These are phyloP conservation scores for Bruguiera sexangula DNA, from an alignment of 345 rosid genomes.

Conservation along the genomic window DNA sequence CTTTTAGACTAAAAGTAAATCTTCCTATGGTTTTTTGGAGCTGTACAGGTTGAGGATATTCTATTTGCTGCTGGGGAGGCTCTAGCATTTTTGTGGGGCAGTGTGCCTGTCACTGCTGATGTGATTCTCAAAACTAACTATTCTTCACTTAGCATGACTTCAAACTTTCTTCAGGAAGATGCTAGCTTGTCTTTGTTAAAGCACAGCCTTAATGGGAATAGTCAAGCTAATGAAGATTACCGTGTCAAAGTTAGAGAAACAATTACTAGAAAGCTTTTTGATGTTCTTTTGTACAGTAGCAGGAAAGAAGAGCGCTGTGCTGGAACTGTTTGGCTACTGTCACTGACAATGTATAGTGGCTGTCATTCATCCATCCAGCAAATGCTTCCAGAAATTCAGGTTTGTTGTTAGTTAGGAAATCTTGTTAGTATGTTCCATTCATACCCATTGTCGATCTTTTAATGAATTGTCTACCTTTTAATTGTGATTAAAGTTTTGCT, in stretches of 20 bases:
- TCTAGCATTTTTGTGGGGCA: conserved; percentile 88
- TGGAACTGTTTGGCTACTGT: conserved; percentile 91
- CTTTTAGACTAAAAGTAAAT: not conserved
- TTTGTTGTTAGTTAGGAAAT: conserved; percentile 25
- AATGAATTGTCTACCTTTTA: not conserved
- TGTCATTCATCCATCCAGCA: conserved; percentile 74
- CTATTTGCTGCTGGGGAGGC: conserved; percentile 98
- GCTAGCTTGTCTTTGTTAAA: conserved; percentile 48
- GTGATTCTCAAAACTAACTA: conserved; percentile 82
- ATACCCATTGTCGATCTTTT: not conserved
- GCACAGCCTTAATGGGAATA: conserved; percentile 34
- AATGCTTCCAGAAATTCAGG: conserved; percentile 97
- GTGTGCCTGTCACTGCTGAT: conserved; percentile 85
- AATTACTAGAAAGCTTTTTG: conserved; percentile 71
- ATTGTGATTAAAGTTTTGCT: too few species aligned
- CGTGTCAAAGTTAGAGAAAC: conserved; percentile 54
- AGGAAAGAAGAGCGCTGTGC: conserved; percentile 98
- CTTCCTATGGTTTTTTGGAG: conserved; percentile 9
- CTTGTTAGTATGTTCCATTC: not conserved
- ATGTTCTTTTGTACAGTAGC: conserved; percentile 73
- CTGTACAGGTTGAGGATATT: conserved; percentile 83
- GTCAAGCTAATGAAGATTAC: conserved; percentile 45
- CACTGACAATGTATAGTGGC: conserved; percentile 91
- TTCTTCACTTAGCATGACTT: conserved; percentile 76
- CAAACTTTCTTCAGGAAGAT: conserved; percentile 84